phyloP scores from a whole-genome alignment of 352 stramenopile genomes.

The Pythium periplocum region DNA sequence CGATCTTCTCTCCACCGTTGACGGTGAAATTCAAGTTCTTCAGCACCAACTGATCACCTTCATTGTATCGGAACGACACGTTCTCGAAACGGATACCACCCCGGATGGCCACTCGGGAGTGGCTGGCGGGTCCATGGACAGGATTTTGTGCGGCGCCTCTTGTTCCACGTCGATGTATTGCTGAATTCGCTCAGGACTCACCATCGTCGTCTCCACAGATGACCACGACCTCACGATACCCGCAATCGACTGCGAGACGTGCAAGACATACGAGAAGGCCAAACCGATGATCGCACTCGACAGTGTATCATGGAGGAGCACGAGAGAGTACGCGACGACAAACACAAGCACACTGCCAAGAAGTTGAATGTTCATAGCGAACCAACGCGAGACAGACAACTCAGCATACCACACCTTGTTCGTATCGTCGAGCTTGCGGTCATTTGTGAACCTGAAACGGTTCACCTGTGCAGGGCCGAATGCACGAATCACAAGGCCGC shows the following conservation, averaged over 20 bases:
- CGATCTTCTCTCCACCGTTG: slow-evolving; percentile 16
- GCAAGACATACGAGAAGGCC: slow-evolving; percentile 72
- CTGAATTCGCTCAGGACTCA: slow-evolving; percentile 66
- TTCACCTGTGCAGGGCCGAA: slow-evolving; percentile 36
- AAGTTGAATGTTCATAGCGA: slow-evolving; percentile 41
- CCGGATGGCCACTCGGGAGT: slow-evolving; percentile 12
- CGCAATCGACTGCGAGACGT: slow-evolving; percentile 64
- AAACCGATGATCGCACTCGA: slow-evolving; percentile 63
- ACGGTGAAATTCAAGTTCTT: slow-evolving; percentile 16
- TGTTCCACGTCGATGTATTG: slow-evolving; percentile 46
- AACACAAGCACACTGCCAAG: slow-evolving; percentile 85
- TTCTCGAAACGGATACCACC: slow-evolving; percentile 18
- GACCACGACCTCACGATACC: slow-evolving; percentile 45
- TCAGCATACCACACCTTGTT: slow-evolving; percentile 37
- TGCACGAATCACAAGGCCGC: slow-evolving; percentile 39
- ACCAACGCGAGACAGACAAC: slow-evolving; percentile 37
- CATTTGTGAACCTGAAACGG: slow-evolving; percentile 33
- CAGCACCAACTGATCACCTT: slow-evolving; percentile 23
- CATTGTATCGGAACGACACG: slow-evolving; percentile 27
- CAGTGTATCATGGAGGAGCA: slow-evolving; percentile 16
- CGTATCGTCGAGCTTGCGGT: slow-evolving; percentile 29
- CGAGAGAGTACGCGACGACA: slow-evolving; percentile 30
- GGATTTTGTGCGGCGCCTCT: slow-evolving; percentile 3
- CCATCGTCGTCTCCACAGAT: slow-evolving; percentile 47
- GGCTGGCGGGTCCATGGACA: neutral